Evolutionary conservation across 2,329 filamentous ascomycete species (phyloP).

Genomic region (Calonectria henricotiae): DNA sequence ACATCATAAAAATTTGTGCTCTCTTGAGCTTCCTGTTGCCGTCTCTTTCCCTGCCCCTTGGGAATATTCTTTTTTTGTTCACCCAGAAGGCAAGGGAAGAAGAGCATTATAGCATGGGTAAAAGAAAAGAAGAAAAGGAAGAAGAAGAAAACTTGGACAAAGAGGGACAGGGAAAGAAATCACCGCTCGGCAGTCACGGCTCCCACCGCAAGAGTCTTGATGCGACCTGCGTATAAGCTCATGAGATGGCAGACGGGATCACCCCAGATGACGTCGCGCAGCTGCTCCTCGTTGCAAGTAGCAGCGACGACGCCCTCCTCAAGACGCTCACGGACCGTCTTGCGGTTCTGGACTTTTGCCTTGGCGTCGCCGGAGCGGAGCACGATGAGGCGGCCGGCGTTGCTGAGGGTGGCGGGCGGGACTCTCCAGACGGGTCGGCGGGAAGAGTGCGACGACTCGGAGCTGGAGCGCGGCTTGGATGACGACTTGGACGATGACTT

Average conservation of each 20-base stretch:
- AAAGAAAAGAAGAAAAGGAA: not conserved
- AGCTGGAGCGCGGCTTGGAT: conserved; percentile 38
- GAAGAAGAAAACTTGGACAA: not conserved
- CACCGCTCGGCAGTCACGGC: conserved; percentile 58
- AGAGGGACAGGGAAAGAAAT: not conserved
- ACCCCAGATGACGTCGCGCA: conserved; percentile 83
- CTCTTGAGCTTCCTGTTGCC: conserved; percentile 35
- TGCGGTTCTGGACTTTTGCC: conserved; percentile 61
- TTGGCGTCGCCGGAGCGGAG: conserved; percentile 69
- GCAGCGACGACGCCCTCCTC: conserved; percentile 78
- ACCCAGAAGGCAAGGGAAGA: not conserved
- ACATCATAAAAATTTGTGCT: conserved; percentile 23
- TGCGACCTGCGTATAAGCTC: conserved; percentile 81
- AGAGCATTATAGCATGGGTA: not conserved
- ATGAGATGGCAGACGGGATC: conserved; percentile 87
- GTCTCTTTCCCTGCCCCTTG: not conserved
- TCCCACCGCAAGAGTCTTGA: conserved; percentile 80
- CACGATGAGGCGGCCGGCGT: conserved; percentile 79
- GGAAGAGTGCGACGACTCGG: conserved; percentile 12
- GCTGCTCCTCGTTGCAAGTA: conserved; percentile 76
- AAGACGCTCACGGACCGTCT: conserved; percentile 67
- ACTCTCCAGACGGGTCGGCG: conserved; percentile 74
- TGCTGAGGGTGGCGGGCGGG: conserved; percentile 77
- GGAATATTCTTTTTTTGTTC: not conserved
- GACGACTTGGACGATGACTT: conserved; percentile 42